A percentile compares a stretch with the other conserved stretches of the same genome.
Conservation (phyloP, 176 grass and related monocot genomes). For the sorghum (Sorghum bicolor) region Sorghum_bicolor_NCBIv3 NC_012872.2:814501-815000, state of each 20-base stretch:
- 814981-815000: too few relatives aligned
- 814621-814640: neutral
- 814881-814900: neutral
- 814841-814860: neutral
- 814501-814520: neutral
- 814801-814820: conserved; percentile 3
- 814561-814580: neutral
- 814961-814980: too few relatives aligned
- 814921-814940: neutral
- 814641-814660: neutral
- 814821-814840: neutral
- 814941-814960: too few relatives aligned
- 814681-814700: neutral
- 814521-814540: neutral
- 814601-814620: neutral
- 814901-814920: neutral
- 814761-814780: neutral
- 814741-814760: neutral
- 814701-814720: neutral
- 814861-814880: neutral
- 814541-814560: neutral
- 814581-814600: neutral
- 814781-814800: neutral
- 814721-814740: neutral
- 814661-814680: neutral